phyloP scores from a whole-genome alignment of 2,329 filamentous ascomycete species.

The Metarhizium rileyi region DNA sequence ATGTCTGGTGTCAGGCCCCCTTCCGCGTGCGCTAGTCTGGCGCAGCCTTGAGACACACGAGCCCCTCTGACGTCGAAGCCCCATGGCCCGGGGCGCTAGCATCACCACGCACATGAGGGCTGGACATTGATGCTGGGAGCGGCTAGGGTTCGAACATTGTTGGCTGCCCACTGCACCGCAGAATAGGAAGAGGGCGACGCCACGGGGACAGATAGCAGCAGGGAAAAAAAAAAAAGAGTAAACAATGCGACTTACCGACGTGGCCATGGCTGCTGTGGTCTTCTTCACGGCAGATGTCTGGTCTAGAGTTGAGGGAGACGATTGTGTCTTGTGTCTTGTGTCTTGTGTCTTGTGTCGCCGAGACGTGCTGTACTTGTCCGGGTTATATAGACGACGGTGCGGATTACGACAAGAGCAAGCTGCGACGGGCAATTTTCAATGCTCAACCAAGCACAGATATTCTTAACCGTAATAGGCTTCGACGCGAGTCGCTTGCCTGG shows the following conservation, averaged over 20 bases:
- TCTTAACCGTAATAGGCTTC: background rate
- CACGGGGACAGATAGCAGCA: background rate
- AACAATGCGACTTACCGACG: conserved; percentile 23
- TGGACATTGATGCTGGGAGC: too few relatives aligned
- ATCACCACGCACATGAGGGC: background rate
- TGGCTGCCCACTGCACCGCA: background rate
- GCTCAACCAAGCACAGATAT: background rate
- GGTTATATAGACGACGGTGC: background rate
- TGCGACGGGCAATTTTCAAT: background rate
- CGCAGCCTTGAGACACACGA: conserved; percentile 28
- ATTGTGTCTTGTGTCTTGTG: too few relatives aligned
- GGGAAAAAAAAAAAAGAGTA: background rate
- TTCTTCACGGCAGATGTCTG: conserved; percentile 7
- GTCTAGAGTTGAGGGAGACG: background rate
- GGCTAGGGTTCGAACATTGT: background rate
- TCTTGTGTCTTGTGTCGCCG: too few relatives aligned
- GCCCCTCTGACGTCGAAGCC: conserved; percentile 25
- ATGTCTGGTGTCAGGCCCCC: conserved; percentile 9
- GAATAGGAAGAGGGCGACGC: background rate
- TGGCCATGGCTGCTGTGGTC: conserved; percentile 20
- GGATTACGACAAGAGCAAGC: background rate
- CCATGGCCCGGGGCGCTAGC: conserved; percentile 14
- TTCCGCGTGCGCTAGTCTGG: conserved; percentile 20
- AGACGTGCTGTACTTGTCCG: background rate
- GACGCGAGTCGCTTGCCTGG: background rate